Conservation (phyloP, 2,329 filamentous ascomycete genomes). For the Aspergillus luchuensis region DNA sequence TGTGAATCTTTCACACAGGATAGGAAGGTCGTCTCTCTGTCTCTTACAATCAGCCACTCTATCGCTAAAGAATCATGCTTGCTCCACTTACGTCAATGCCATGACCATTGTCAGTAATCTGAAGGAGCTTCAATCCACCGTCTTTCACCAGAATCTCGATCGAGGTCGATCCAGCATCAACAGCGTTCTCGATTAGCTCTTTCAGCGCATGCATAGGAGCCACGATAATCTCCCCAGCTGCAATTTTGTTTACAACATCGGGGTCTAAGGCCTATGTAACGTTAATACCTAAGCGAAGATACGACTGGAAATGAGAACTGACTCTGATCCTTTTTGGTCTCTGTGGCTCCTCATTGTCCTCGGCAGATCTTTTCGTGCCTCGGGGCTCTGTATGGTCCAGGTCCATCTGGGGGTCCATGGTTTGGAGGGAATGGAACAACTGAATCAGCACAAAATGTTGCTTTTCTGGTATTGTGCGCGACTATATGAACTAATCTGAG, state of each 20-base stretch:
- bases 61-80: background rate
- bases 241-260: constrained; percentile 97
- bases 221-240: constrained; percentile 96
- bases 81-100: constrained; percentile 75
- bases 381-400: constrained; percentile 40
- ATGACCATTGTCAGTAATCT: constrained; percentile 96
- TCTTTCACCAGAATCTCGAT: constrained; percentile 93
- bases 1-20: constrained; percentile 93
- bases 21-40: constrained; percentile 85
- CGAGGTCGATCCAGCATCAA: constrained; percentile 92
- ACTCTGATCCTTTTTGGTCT: constrained; percentile 54
- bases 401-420: constrained; percentile 42
- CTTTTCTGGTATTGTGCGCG: background rate
- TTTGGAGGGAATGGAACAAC: no score
- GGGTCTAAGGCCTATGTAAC: constrained; percentile 74
- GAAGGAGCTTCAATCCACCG: constrained; percentile 88
- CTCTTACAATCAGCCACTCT: constrained; percentile 19
- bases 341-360: constrained; percentile 41
- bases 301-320: background rate
- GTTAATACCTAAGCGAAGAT: constrained; percentile 16
- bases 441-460: background rate
- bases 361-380: constrained; percentile 55
- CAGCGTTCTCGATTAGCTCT: constrained; percentile 93
- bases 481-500: background rate
- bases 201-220: constrained; percentile 95